These are phyloP conservation scores for Acanthamoeba lenticulata DNA, from an alignment of 208 protist species.

Conservation along the genomic window DNA sequence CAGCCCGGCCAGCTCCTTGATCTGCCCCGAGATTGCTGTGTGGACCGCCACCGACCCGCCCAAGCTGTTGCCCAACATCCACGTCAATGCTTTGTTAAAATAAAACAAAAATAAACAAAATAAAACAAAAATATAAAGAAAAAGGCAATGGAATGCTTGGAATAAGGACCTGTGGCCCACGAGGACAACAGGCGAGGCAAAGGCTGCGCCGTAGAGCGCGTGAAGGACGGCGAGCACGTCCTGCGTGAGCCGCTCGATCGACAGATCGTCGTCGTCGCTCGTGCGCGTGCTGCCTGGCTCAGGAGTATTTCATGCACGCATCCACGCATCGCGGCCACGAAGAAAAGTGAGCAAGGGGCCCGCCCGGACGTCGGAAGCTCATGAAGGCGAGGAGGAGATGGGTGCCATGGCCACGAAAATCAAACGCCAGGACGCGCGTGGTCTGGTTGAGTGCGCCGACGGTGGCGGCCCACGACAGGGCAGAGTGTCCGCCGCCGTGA, in stretches of 20 bases:
- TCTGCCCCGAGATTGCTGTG: not conserved
- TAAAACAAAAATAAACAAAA: not conserved
- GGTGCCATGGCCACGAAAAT: slow-evolving; percentile 43
- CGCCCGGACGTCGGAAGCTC: too few relatives aligned
- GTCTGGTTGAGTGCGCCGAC: not conserved
- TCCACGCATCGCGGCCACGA: not conserved
- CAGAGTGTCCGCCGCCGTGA: slow-evolving; percentile 62
- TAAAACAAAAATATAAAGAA: not conserved
- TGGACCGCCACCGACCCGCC: slow-evolving; percentile 76
- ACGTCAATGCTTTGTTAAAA: too few relatives aligned
- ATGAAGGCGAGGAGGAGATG: not conserved
- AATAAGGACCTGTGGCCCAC: slow-evolving; percentile 67
- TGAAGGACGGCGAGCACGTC: slow-evolving; percentile 67
- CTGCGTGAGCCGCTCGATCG: slow-evolving; percentile 63
- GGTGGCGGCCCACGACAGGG: slow-evolving; percentile 47
- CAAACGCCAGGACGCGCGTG: slow-evolving; percentile 15
- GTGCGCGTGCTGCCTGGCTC: slow-evolving; percentile 14
- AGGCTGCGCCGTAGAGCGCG: not conserved
- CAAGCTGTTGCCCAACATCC: slow-evolving; percentile 61
- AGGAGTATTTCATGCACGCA: not conserved
- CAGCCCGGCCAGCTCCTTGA: slow-evolving; percentile 22
- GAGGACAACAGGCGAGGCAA: not conserved
- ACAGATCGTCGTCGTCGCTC: slow-evolving; percentile 71
- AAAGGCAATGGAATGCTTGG: not conserved
- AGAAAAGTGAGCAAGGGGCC: too few relatives aligned